Evolutionary conservation across 495 filamentous ascomycete species (phyloP), one percentile per base, ranked within the genome.

Genomic region (Antarctomyces pellizariae): DNA sequence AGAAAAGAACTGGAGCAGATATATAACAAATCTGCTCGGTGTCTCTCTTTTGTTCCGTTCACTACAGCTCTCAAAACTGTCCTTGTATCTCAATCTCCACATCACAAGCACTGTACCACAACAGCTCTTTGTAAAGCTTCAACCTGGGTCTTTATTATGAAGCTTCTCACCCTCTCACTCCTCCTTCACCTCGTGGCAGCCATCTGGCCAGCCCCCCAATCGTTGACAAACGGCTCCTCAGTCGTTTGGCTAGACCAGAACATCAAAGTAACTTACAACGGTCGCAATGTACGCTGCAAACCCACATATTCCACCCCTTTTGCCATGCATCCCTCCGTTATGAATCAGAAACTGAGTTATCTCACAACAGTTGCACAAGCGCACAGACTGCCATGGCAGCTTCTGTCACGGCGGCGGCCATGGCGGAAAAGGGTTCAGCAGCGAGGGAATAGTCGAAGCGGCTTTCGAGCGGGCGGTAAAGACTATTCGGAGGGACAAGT

Each of bases 191-290:
- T 46, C 8, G 51, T 34, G 17, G 36, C 38, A 5, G 69, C 67
- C 1, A 44, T 74, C 26, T 74, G 69, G 69, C 69, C 69, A 2
- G 46, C 59, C 5, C 69, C 69, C 7, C 36, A 44, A 21, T 51
- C 38, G 24, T 56, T 58, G 36, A 51, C 47, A 26, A 57, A 49
- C 29, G 69, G 69, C 5, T 49, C 48, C 32, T 50, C 51, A 3
- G 51, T 56, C 10, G 33, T 72, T 18, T 75, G 58, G 52, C 61
- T 75, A 29, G 42, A 52, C 22, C 43, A 57, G 12, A 43, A 52
- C 30, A 43, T 71, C 7, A 18, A 49, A 9, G 48, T 72, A 26
- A 58, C 52, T 15, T 71, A 70, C 37, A 64, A 65, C 41, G 56
- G 58, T 34, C 46, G 39, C 44, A 41, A 32, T 41, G 61, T 63